Evolutionary conservation across 441 rosid species (phyloP), one percentile per base, ranked within the genome.

Genomic region (Omphalea diandra): DNA sequence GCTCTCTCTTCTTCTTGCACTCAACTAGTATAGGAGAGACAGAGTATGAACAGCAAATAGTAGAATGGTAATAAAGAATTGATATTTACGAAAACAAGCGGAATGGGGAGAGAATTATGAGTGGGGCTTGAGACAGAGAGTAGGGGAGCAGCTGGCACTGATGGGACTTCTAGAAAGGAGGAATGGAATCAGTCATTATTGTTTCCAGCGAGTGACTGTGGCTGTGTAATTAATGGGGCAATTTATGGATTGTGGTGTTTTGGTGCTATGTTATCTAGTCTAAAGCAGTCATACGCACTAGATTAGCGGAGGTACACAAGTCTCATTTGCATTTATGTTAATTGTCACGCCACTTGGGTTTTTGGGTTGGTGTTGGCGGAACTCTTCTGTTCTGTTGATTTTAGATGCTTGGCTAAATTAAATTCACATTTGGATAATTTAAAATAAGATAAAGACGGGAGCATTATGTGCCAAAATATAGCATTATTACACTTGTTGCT

Each of bases 111-210:
- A 62, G 50, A 70, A 31, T n/a, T n/a, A n/a, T 62, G 53, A 68
- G 43, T 41, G 71, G 71, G 62, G 62, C 18, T 38, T 24, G 11
- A 26, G 27, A 53, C 9, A 53, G 56, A 47, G 35, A 26, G 29
- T 52, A 26, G 20, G 33, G 18, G 14, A 17, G 59, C 43, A 60
- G 74, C 74, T 70, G 74, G 68, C 74, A 38, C n/a, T 70, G 68
- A 62, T 52, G 50, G 62, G 74, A 52, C 54, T 61, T 50, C 14
- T 24, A 62, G 40, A 49, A 70, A 46, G 14, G 17, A 11, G 50
- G 50, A 46, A 46, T 14, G 50, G 50, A 46, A 46, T 17, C 50
- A 46, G n/a, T 7, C 20, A 3, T n/a, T n/a, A 46, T 46, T 46
- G 50, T 8, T 11, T 50, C 24, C 36, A 5, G 22, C n/a, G n/a